Evolutionary conservation across 495 filamentous ascomycete species (phyloP), one percentile per base, ranked within the genome.

Genomic region (Penicillium paradoxum): DNA sequence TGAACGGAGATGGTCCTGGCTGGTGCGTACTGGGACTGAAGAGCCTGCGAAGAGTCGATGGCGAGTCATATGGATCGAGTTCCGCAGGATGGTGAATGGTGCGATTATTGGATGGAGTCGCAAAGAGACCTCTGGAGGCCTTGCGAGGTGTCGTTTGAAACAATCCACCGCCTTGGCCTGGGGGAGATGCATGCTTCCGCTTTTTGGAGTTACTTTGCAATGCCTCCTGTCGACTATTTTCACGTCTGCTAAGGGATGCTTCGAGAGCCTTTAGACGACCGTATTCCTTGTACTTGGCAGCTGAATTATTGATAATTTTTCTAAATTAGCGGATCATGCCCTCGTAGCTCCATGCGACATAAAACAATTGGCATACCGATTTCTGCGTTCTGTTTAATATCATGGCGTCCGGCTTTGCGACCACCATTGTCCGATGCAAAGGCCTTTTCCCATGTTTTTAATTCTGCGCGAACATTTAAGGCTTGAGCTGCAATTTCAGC

Each of bases 251-350:
- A 13, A 66, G 47, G 4, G 62, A 60, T 27, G 68, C 59, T 50
- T 77, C 72, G 44, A 83, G 73, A 44, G 84, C 80, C 49, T 89
- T 83, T 18, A 90, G 59, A 49, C 82, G 85, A 54, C 81, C 83
- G 74, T 97, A 98, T 55, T 89, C 83, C 60, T 91, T 96, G 71
- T 98, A 97, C 72, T 97, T 96, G 2, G 79, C 74, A 34, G 89
- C 90, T 95, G 55, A 29, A 56, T 38, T 18, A 38, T 57, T 25
- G 17, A 30, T 21, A 18, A 17, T 17, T 10, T 22, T 19, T 2
- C 8, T 5, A 2, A 36, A 27, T 44, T 11, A 51, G 21, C 34
- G 24, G 6, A 5, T 22, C 48, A 45, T 13, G 18, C 17, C 13
- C 30, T 41, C 3, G 24, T 1, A 7, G 18, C 4, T 32, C 29